Evolutionary conservation across 139 green algal genomes (phyloP), one percentile per base, ranked within the genome.

Genomic region (Desmodesmus armatus): DNA sequence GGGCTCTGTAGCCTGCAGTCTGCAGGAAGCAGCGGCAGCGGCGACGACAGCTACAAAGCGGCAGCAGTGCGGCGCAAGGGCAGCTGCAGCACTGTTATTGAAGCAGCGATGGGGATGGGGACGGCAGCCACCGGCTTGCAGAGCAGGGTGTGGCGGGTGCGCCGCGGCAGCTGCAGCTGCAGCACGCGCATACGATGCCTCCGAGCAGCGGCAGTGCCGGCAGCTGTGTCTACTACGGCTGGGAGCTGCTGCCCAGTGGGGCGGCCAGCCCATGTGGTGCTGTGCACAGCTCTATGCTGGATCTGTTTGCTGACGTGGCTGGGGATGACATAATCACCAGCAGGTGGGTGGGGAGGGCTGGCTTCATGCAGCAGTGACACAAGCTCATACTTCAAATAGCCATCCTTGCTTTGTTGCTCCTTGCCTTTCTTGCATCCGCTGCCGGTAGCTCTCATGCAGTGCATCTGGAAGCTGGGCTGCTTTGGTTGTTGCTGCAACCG

Each of bases 291-390:
- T 17, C n/a, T 1, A 37, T 86, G 49, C 80, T 86, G 67, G 80
- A 86, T 31, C 27, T 86, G 39, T 86, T 86, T 86, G 67, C 80
- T 65, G 80, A 86, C 41, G 41, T 80, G 66, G 40, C 78, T 37
- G 78, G 77, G 6, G 78, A 76, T n/a, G 78, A 76, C 13, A 25
- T 67, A n/a, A 2, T 53, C 7, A 37, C 67, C 23, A 58, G 43
- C 62, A 84, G 78, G 78, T 76, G n/a, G 27, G 75, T 3, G 3
- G 2, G 44, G 13, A 35, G 53, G 3, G 9, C 71, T 53, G 29
- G 43, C 13, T 27, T 27, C 31, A 21, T 27, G 29, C 47, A 41
- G 65, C n/a, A 73, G 29, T 41, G 29, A 41, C 29, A 40, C 15
- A n/a, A 41, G 65, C 65, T 43, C 3, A 31, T 27, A n/a, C n/a